A percentile compares a stretch with the other conserved stretches of the same genome.
These are phyloP conservation scores for Camellia granthamiana DNA, from an alignment of 148 eudicot genomes.

Conservation along the genomic window DNA sequence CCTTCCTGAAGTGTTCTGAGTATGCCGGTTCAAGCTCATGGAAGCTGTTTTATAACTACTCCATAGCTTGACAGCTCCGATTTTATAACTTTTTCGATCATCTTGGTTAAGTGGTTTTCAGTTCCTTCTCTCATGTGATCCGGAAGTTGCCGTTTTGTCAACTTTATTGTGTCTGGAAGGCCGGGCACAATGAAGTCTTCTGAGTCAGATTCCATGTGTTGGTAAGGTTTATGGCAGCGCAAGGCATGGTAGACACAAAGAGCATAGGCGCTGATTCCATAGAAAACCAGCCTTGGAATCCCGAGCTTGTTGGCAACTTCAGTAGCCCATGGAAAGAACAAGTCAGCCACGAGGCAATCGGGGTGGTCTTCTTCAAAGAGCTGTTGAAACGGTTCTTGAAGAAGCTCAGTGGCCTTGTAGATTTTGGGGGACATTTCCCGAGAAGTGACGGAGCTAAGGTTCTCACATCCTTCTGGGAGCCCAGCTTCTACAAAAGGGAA, in stretches of 20 bases:
- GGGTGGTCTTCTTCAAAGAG: slow-evolving; percentile 12
- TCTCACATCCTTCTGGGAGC: slow-evolving; percentile 14
- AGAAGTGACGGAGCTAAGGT: slow-evolving; percentile 5
- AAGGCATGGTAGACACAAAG: slow-evolving; percentile 1
- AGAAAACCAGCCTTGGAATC: slow-evolving; percentile 10
- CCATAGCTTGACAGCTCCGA: slow-evolving; percentile 6
- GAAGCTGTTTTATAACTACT: slow-evolving; percentile 15
- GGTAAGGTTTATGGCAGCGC: not conserved
- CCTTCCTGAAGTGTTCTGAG: slow-evolving; percentile 8
- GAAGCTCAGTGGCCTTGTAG: slow-evolving; percentile 1
- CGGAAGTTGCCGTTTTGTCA: slow-evolving; percentile 7
- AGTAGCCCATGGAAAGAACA: slow-evolving; percentile 7
- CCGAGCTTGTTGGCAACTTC: slow-evolving; percentile 2
- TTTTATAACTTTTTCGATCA: not conserved
- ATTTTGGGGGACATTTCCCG: slow-evolving; percentile 6
- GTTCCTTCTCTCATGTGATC: not conserved
- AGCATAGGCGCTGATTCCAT: not conserved
- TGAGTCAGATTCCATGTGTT: not conserved
- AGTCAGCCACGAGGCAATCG: slow-evolving; percentile 15
- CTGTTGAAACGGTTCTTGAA: slow-evolving; percentile 14
- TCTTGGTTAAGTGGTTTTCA: not conserved
- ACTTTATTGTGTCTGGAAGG: slow-evolving; percentile 13
- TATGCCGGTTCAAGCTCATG: slow-evolving; percentile 17
- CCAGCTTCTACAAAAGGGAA: slow-evolving; percentile 12
- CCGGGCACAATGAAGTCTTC: not conserved